Base-by-base conservation (phyloP, 176 grass and related monocot genomes). In the Cenchrus fungigraminus region DNA sequence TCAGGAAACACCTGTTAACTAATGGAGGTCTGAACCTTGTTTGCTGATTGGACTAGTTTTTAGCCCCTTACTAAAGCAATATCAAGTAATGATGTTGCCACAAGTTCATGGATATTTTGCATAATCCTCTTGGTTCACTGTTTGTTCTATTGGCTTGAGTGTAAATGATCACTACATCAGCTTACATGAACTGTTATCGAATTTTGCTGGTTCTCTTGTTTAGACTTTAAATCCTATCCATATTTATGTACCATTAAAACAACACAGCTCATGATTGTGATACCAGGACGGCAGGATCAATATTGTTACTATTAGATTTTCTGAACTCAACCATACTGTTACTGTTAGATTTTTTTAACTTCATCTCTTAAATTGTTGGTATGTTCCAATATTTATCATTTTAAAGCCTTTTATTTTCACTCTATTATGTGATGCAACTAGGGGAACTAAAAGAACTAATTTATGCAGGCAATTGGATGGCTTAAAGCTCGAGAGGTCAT, bases 401-500 rank as follows among this genome's bases (percentile, higher is more conserved):
- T 45, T 42, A 59, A 50, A 70, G 14, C 28, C 15, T 43, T 50
- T 60, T n/a, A 1, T 59, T 86, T 77, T 15, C 46, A 2, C 54
- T 87, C 22, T 25, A 34, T 61, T 74, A 79, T 5, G 46, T 47
- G 22, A 75, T 12, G 4, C 2, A 44, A 4, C 14, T 60, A 59
- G 77, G 45, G 77, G 76, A 91, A 68, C 63, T 92, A 54, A 89
- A 73, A 50, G 55, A 59, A 61, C 43, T 40, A 54, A 79, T 82
- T 83, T 93, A 82, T 86, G 85, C 90, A 95, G 93, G 83, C 93
- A 98, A 72, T 77, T 98, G 60, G 88, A 86, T 89, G 91, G 90
- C 29, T 87, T 89, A 73, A 95, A 95, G 89, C 63, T 95, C 0
- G 85, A 92, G 86, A 87, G 8, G 32, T 72, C 81, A 63, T 90